phyloP scores from a whole-genome alignment of 2,329 filamentous ascomycete genomes.

The Pyrenochaeta sp. region DNA sequence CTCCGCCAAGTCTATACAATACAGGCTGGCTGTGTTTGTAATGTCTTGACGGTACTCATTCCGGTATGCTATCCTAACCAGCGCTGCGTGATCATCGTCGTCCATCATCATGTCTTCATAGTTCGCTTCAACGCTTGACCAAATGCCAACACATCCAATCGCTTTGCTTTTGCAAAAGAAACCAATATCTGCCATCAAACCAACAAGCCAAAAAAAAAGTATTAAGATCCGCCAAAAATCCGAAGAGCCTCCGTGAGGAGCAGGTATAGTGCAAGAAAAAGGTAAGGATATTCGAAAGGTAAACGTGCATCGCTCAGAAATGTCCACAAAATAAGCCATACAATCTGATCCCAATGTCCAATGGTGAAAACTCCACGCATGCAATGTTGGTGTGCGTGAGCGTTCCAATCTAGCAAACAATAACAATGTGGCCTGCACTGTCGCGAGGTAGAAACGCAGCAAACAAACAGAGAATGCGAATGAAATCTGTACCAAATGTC shows the following conservation, averaged over 20 bases:
- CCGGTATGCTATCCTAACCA: conserved; percentile 3
- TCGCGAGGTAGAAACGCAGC: conserved; percentile 32
- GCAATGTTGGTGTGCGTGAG: conserved; percentile 46
- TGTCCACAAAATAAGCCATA: conserved; percentile 13
- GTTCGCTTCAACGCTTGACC: conserved; percentile 4
- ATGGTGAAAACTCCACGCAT: conserved; percentile 30
- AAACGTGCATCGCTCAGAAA: conserved; percentile 10
- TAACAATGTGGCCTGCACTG: conserved; percentile 47
- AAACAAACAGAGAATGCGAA: conserved; percentile 32
- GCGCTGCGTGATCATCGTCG: conserved; percentile 25
- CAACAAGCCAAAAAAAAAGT: conserved; percentile 27
- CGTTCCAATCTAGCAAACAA: conserved; percentile 49
- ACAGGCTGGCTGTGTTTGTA: neutral
- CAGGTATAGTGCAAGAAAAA: conserved; percentile 37
- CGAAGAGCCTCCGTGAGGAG: conserved; percentile 32
- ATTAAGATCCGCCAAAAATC: conserved; percentile 37
- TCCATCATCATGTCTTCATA: conserved; percentile 22
- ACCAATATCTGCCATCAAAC: conserved; percentile 12
- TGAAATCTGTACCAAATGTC: conserved; percentile 33
- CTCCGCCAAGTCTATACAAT: neutral
- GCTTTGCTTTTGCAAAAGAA: conserved; percentile 19
- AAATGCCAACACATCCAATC: conserved; percentile 16
- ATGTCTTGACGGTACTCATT: neutral
- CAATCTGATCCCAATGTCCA: conserved; percentile 32
- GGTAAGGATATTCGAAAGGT: conserved; percentile 14